Percentiles rank a stretch among this genome's conserved stretches.
Conservation (phyloP, 78 protist genomes). For the Dictyostelium discoideum region DNA sequence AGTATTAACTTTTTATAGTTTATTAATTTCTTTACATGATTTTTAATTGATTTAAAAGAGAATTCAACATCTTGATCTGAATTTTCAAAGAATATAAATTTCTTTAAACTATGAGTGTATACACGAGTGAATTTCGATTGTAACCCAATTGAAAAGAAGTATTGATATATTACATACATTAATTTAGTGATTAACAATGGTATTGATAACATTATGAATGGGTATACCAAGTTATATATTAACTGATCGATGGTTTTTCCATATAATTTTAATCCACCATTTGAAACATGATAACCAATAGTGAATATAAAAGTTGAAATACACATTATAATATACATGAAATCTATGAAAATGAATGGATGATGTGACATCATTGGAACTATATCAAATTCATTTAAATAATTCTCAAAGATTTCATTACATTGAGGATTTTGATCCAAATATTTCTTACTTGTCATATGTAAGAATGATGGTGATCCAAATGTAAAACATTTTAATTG, state of each 20-base stretch:
- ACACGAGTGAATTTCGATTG: neutral
- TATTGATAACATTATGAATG: neutral
- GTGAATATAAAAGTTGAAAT: neutral
- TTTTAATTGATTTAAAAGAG: conserved; percentile 3
- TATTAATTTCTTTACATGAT: neutral
- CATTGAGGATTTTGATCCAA: neutral
- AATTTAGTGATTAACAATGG: neutral
- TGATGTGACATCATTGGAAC: conserved; percentile 68
- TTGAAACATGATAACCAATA: neutral
- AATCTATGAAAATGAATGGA: conserved; percentile 33
- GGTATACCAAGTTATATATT: neutral
- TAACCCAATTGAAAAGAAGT: neutral
- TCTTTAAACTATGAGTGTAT: neutral
- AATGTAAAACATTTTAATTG: conserved; percentile 26
- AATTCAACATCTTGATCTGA: neutral
- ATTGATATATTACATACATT: conserved; percentile 14
- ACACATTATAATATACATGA: conserved; percentile 11
- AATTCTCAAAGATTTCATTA: conserved; percentile 31
- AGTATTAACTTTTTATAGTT: conserved; percentile 7
- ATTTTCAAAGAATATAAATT: conserved; percentile 9
- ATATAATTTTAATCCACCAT: neutral
- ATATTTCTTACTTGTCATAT: neutral
- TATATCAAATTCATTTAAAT: conserved; percentile 40
- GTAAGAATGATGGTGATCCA: conserved; percentile 55
- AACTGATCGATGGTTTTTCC: neutral